Conservation (phyloP, 75 land plant species). For the Pinus albicaulis region DNA sequence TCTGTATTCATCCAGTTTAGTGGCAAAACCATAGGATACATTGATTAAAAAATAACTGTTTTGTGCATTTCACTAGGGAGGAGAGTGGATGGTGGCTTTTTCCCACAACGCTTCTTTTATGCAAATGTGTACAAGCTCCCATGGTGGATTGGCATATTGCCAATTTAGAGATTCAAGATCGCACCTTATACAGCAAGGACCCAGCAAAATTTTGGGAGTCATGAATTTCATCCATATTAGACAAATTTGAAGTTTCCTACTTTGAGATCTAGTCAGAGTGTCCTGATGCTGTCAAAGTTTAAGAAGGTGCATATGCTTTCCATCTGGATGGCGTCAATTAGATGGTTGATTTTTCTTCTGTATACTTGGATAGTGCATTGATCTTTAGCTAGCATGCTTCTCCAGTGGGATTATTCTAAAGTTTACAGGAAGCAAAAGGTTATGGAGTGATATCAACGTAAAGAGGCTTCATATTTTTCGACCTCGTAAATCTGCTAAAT, state of each 20-base stretch:
- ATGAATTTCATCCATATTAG: slow-evolving; percentile 23
- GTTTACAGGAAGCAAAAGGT: too few species aligned
- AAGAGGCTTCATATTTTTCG: too few species aligned
- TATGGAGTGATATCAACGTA: too few species aligned
- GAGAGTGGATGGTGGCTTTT: slow-evolving; percentile 96
- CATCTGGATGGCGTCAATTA: background rate
- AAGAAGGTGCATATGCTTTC: background rate
- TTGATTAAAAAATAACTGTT: slow-evolving; percentile 3
- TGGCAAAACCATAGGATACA: background rate
- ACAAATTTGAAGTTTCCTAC: background rate
- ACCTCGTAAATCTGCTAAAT: background rate
- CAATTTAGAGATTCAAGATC: slow-evolving; percentile 92
- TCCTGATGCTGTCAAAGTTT: background rate
- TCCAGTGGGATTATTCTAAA: too few species aligned
- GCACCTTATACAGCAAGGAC: slow-evolving; percentile 82
- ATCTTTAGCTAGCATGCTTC: background rate
- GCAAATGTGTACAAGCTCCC: slow-evolving; percentile 83
- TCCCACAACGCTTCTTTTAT: slow-evolving; percentile 59
- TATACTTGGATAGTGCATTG: background rate
- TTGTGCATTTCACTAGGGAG: slow-evolving; percentile 57
- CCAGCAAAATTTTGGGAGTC: slow-evolving; percentile 86
- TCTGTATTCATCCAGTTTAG: background rate
- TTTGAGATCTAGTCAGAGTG: background rate
- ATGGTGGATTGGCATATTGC: slow-evolving; percentile 93
- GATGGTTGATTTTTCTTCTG: background rate